phyloP scores from a whole-genome alignment of 495 filamentous ascomycete genomes.

The Penicillium argentinense region DNA sequence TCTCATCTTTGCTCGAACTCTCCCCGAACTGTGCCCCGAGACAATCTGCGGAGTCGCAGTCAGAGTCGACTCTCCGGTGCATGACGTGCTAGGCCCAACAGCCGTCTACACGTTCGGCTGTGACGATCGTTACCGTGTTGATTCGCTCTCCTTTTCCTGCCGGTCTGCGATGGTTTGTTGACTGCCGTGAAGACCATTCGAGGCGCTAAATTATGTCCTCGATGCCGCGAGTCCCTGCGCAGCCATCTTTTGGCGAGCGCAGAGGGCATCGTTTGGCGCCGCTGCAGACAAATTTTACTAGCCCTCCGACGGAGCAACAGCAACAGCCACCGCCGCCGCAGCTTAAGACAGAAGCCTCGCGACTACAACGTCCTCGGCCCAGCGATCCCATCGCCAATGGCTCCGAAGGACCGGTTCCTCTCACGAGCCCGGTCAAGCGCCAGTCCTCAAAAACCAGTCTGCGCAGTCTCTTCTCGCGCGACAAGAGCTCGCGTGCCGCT shows the following conservation, averaged over 20 bases:
- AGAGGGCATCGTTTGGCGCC: constrained; percentile 40
- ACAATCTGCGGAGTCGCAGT: not conserved
- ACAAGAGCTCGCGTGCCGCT: constrained; percentile 29
- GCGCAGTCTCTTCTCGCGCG: constrained; percentile 41
- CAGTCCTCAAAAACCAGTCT: constrained; percentile 43
- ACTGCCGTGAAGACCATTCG: not conserved
- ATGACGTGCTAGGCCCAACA: constrained; percentile 16
- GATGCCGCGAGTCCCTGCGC: constrained; percentile 6
- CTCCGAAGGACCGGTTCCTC: constrained; percentile 32
- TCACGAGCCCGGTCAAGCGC: constrained; percentile 35
- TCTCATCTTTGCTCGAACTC: constrained; percentile 5
- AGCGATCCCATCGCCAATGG: constrained; percentile 30
- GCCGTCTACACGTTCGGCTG: constrained; percentile 20
- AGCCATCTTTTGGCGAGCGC: constrained; percentile 38
- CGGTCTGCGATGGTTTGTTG: constrained; percentile 8
- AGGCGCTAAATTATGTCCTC: constrained; percentile 2
- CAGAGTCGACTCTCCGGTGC: not conserved
- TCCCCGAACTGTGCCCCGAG: constrained; percentile 4
- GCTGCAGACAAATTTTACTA: constrained; percentile 43
- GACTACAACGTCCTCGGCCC: constrained; percentile 41
- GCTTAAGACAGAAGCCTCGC: constrained; percentile 12
- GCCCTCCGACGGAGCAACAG: constrained; percentile 21
- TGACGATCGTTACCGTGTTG: constrained; percentile 26
- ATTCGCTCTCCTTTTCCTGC: constrained; percentile 22
- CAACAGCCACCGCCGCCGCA: not conserved